Conservation (phyloP, 2,329 filamentous ascomycete species). For the Hypomyces perniciosus region DNA sequence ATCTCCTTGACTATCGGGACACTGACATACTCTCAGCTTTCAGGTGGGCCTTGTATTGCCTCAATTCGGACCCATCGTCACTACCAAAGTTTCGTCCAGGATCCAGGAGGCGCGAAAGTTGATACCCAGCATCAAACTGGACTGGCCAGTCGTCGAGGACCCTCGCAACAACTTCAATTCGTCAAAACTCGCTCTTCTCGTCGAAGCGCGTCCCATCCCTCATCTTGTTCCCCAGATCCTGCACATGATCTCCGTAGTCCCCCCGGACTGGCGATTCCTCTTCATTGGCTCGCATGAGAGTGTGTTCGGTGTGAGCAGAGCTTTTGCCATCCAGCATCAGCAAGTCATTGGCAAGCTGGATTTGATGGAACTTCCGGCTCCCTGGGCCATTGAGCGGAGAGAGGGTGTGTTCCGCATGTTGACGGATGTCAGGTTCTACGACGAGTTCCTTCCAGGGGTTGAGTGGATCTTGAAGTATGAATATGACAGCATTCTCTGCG, state of each 20-base stretch:
- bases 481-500: conserved; percentile 50
- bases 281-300: conserved; percentile 50
- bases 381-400: conserved; percentile 41
- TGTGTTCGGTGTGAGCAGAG: conserved; percentile 38
- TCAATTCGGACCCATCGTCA: conserved; percentile 38
- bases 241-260: conserved; percentile 51
- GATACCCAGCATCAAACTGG: conserved; percentile 34
- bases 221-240: conserved; percentile 47
- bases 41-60: conserved; percentile 31
- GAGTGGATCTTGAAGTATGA: conserved; percentile 52
- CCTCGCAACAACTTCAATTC: conserved; percentile 36
- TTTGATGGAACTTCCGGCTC: conserved; percentile 41
- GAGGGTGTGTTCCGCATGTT: conserved; percentile 44
- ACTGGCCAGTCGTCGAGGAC: conserved; percentile 30
- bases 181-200: conserved; percentile 50
- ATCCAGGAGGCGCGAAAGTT: conserved; percentile 35
- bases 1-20: not conserved
- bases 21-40: conserved; percentile 32
- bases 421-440: conserved; percentile 47
- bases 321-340: conserved; percentile 43
- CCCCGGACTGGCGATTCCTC: conserved; percentile 51
- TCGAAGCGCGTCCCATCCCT: conserved; percentile 46
- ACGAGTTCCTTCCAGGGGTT: conserved; percentile 42
- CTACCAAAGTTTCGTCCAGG: conserved; percentile 30
- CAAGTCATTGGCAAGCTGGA: conserved; percentile 46